Evolutionary conservation across 768 basidiomycete species (phyloP).

Genomic region (Leccinum boreale): DNA sequence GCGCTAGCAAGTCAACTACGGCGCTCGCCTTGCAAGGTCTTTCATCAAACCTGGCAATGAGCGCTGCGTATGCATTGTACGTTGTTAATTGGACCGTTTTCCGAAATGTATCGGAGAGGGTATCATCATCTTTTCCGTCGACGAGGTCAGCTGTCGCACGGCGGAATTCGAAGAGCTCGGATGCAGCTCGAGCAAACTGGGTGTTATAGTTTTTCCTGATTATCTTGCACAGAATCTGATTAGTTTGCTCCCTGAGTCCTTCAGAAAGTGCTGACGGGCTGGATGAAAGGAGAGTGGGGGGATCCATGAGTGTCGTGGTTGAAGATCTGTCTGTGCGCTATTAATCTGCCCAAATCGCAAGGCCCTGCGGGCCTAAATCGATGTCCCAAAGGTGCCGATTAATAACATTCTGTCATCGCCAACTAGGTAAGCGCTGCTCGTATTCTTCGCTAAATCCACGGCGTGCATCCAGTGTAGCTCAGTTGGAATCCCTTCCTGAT

Average conservation of each 20-base stretch:
- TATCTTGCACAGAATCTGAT: background rate
- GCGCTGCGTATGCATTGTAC: background rate
- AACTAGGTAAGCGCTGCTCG: background rate
- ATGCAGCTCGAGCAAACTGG: background rate
- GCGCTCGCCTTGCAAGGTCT: background rate
- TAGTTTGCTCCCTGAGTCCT: background rate
- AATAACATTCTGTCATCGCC: background rate
- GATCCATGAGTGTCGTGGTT: background rate
- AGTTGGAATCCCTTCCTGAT: background rate
- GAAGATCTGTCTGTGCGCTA: background rate
- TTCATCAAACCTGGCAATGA: background rate
- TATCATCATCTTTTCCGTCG: background rate
- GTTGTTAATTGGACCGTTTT: background rate
- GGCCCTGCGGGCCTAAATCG: background rate
- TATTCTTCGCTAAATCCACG: background rate
- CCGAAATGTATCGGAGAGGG: background rate
- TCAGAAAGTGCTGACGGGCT: background rate
- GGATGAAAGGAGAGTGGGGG: background rate
- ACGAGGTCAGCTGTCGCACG: background rate
- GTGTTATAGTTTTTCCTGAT: background rate
- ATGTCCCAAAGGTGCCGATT: background rate
- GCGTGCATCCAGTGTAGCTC: background rate
- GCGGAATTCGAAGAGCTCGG: background rate
- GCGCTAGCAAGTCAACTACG: background rate
- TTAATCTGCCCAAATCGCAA: background rate